Percentiles rank a stretch among this genome's conserved stretches.
These are phyloP conservation scores for Colletotrichum viniferum DNA, from an alignment of 2,329 filamentous ascomycete species.

Conservation along the genomic window DNA sequence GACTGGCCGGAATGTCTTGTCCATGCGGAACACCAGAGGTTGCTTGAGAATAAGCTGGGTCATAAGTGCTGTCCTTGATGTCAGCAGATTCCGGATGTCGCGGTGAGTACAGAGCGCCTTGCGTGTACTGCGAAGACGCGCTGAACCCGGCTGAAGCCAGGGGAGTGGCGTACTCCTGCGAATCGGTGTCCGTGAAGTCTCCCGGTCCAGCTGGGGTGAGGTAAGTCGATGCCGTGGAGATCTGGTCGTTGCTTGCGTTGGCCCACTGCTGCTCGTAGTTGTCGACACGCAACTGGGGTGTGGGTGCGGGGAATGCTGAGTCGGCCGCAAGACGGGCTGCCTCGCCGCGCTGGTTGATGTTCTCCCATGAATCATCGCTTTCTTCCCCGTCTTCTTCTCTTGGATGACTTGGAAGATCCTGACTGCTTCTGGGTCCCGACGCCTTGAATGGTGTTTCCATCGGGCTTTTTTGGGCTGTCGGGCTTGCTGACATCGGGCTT, in stretches of 20 bases:
- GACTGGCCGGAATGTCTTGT: not conserved
- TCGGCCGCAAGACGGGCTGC: not conserved
- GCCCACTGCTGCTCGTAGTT: conserved; percentile 12
- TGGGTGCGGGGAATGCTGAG: not conserved
- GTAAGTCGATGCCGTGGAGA: conserved; percentile 1
- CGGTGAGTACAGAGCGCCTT: not conserved
- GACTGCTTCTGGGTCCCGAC: not conserved
- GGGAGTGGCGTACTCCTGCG: conserved; percentile 15
- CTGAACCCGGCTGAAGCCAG: conserved; percentile 13
- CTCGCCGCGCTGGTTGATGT: conserved; percentile 3
- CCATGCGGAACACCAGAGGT: not conserved
- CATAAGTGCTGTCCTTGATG: not conserved
- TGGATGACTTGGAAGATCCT: conserved; percentile 11
- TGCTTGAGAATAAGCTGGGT: not conserved
- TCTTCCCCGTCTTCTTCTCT: conserved; percentile 18
- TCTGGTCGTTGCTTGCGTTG: conserved; percentile 9
- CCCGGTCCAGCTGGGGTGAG: not conserved
- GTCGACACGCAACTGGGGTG: conserved; percentile 6
- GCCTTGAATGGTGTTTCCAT: not conserved
- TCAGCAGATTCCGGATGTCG: not conserved
- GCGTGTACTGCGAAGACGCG: conserved; percentile 8
- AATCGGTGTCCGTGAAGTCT: conserved; percentile 16
- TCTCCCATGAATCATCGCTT: conserved; percentile 22
- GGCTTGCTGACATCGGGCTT: not conserved
- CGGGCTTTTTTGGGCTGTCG: not conserved